phyloP scores from a whole-genome alignment of 2,329 filamentous ascomycete genomes.

The Lizonia empirigonia region DNA sequence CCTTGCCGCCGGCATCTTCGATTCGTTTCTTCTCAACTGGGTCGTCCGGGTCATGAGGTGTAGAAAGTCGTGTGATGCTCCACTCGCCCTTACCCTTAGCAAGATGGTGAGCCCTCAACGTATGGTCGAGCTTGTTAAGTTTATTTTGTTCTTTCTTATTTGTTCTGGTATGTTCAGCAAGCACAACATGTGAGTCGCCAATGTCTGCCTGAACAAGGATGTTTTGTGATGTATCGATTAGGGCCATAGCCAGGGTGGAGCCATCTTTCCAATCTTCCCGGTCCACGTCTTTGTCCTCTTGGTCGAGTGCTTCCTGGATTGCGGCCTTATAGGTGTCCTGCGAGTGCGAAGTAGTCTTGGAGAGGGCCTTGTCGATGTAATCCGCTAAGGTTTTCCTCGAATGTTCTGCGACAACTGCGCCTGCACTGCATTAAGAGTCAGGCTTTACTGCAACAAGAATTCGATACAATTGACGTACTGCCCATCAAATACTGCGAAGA shows the following conservation, averaged over 20 bases:
- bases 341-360: conserved; percentile 17
- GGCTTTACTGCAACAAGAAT: neutral
- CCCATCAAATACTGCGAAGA: conserved; percentile 34
- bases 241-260: conserved; percentile 30
- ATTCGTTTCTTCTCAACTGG: conserved; percentile 28
- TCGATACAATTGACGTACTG: conserved; percentile 22
- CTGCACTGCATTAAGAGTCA: conserved; percentile 23
- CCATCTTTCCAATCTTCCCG: conserved; percentile 26
- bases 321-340: conserved; percentile 29
- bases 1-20: conserved; percentile 30
- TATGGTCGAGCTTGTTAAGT: conserved; percentile 10
- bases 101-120: conserved; percentile 13
- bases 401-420: conserved; percentile 25
- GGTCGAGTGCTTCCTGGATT: conserved; percentile 30
- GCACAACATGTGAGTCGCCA: conserved; percentile 31
- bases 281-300: conserved; percentile 27
- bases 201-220: conserved; percentile 31
- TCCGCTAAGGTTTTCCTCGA: conserved; percentile 23
- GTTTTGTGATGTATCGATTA: conserved; percentile 31
- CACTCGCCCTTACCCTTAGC: conserved; percentile 21
- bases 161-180: conserved; percentile 16
- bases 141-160: conserved; percentile 13
- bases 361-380: conserved; percentile 27
- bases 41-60: conserved; percentile 26
- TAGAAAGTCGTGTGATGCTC: conserved; percentile 25